phyloP scores from a whole-genome alignment of 106 monocot genomes.

The Allium sativum region DNA sequence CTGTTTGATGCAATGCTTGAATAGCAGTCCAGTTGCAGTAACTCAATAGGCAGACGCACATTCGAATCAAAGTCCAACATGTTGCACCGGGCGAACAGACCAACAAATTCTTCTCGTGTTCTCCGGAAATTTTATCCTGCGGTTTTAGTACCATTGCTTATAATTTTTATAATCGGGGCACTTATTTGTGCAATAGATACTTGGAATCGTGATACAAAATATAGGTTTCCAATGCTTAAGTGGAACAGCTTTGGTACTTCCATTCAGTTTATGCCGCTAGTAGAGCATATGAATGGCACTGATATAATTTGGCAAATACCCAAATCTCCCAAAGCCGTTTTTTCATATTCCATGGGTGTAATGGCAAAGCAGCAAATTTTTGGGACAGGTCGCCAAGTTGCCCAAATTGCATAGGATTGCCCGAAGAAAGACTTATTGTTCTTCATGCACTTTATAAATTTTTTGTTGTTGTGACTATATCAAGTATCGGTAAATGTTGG shows the following conservation, averaged over 20 bases:
- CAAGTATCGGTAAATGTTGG: slow-evolving; percentile 68
- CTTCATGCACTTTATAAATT: slow-evolving; percentile 44
- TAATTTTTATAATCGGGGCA: slow-evolving; percentile 8
- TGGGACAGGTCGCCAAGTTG: slow-evolving; percentile 71
- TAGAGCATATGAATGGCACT: slow-evolving; percentile 36
- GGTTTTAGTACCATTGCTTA: slow-evolving; percentile 4
- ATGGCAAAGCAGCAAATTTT: slow-evolving; percentile 58
- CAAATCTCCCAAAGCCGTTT: slow-evolving; percentile 55
- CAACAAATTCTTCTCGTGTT: slow-evolving; percentile 2
- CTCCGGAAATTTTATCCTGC: slow-evolving; percentile 8
- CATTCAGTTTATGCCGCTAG: slow-evolving; percentile 11
- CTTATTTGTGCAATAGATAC: slow-evolving; percentile 7
- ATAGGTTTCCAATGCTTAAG: slow-evolving; percentile 3
- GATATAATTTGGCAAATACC: slow-evolving; percentile 68
- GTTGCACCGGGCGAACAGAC: slow-evolving; percentile 9
- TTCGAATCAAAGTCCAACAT: no score
- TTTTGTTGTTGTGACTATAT: slow-evolving; percentile 54
- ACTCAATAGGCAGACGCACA: no score
- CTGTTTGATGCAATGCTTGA: no score
- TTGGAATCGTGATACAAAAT: slow-evolving; percentile 11
- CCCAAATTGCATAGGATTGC: slow-evolving; percentile 62
- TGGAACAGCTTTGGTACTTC: slow-evolving; percentile 14
- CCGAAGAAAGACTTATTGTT: slow-evolving; percentile 60
- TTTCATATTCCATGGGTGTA: slow-evolving; percentile 78
- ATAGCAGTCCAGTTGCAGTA: no score